Conservation (phyloP, 2,329 filamentous ascomycete species). For the Akanthomyces uredinophilus region DNA sequence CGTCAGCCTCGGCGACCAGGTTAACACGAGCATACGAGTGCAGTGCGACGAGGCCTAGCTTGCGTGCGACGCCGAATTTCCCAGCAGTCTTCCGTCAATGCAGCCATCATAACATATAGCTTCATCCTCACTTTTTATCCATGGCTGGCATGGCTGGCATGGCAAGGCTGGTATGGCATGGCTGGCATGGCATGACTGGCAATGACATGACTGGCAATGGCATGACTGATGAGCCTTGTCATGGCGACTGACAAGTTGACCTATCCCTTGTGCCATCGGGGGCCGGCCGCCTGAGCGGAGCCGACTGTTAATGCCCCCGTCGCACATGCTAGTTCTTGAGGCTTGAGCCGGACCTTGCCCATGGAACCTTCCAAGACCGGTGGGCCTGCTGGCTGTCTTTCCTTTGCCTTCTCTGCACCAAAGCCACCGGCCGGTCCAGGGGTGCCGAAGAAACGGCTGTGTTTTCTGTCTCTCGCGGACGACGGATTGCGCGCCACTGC, state of each 20-base stretch:
- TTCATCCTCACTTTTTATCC: neutral
- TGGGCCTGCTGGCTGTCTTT: neutral
- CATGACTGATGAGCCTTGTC: slow-evolving; percentile 8
- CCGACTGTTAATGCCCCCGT: slow-evolving; percentile 10
- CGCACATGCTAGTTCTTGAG: slow-evolving; percentile 4
- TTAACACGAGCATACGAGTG: neutral
- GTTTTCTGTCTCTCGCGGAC: neutral
- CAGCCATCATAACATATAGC: neutral
- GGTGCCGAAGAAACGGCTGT: slow-evolving; percentile 1
- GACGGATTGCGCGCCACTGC: neutral
- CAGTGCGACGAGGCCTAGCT: neutral
- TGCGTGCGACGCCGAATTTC: neutral
- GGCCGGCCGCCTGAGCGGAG: neutral
- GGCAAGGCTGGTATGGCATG: neutral
- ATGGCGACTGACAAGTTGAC: neutral
- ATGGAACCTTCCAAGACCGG: slow-evolving; percentile 9
- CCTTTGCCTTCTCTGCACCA: neutral
- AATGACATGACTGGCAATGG: neutral
- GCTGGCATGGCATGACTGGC: neutral
- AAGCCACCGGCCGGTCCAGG: neutral
- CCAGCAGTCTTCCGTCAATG: neutral
- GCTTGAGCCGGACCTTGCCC: neutral
- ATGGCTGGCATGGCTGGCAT: neutral
- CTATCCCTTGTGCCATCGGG: neutral
- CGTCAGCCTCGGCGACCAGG: slow-evolving; percentile 1